These are phyloP conservation scores for Punica granatum DNA, from an alignment of 345 rosid genomes.

Conservation along the genomic window DNA sequence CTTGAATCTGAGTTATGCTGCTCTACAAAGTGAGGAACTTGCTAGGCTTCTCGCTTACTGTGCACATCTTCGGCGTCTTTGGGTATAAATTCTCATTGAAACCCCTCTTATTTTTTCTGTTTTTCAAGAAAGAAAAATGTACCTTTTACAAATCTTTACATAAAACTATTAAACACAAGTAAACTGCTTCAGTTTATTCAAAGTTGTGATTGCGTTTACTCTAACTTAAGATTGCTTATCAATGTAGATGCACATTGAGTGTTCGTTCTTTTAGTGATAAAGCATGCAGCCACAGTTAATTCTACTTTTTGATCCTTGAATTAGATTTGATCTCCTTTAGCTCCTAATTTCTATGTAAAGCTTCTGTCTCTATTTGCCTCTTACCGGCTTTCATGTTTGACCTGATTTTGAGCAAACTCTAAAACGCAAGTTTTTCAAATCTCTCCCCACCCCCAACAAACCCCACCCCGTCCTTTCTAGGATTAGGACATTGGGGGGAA, in stretches of 20 bases:
- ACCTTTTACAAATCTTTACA: neutral
- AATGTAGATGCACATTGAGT: neutral
- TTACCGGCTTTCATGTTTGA: neutral
- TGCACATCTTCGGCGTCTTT: slow-evolving; percentile 46
- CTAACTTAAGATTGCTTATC: neutral
- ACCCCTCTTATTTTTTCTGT: neutral
- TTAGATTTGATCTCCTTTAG: no score
- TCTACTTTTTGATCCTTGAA: no score
- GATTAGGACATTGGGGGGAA: neutral
- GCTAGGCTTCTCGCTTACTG: slow-evolving; percentile 49
- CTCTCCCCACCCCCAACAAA: no score
- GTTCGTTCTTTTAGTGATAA: neutral
- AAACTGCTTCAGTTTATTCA: neutral
- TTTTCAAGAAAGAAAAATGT: neutral
- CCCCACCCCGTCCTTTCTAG: neutral
- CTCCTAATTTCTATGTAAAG: no score
- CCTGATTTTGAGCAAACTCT: neutral
- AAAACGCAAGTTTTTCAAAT: neutral
- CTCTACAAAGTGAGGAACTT: slow-evolving; percentile 43
- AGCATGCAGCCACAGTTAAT: no score
- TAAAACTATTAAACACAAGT: neutral
- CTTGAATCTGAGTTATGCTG: slow-evolving; percentile 52
- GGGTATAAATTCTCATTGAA: slow-evolving; percentile 27
- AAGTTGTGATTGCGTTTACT: neutral
- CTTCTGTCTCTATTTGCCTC: neutral